phyloP scores from a whole-genome alignment of 768 basidiomycete species.

The Lactifluus volemus region DNA sequence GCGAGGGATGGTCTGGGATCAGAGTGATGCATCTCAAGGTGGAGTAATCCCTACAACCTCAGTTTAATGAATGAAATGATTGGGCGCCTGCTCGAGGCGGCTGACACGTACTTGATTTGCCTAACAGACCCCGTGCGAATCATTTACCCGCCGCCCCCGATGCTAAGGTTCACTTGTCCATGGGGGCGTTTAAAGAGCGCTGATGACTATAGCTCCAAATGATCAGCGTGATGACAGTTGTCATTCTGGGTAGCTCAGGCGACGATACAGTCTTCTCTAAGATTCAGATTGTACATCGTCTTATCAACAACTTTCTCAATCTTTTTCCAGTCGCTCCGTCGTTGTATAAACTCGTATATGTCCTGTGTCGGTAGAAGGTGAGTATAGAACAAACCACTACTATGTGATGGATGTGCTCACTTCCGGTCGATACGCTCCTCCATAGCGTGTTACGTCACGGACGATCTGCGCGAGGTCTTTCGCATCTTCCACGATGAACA shows the following conservation, averaged over 20 bases:
- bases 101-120: slow-evolving; percentile 10
- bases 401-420: slow-evolving; percentile 33
- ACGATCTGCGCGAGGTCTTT: slow-evolving; percentile 96
- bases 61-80: background rate
- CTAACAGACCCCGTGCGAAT: slow-evolving; percentile 1
- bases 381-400: background rate
- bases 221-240: background rate
- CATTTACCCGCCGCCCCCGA: background rate
- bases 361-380: slow-evolving; percentile 39
- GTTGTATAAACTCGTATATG: slow-evolving; percentile 92
- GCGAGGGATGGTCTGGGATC: background rate
- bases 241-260: slow-evolving; percentile 20
- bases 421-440: slow-evolving; percentile 91
- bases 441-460: slow-evolving; percentile 89
- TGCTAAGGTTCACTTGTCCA: background rate
- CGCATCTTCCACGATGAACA: slow-evolving; percentile 92
- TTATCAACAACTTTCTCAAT: slow-evolving; percentile 96
- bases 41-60: background rate
- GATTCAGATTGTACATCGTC: slow-evolving; percentile 88
- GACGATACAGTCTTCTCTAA: slow-evolving; percentile 83
- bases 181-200: background rate
- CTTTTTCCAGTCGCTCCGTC: slow-evolving; percentile 96
- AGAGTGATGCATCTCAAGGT: background rate
- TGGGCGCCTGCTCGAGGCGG: slow-evolving; percentile 6
- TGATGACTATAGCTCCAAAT: background rate